Base-by-base conservation (phyloP, 2,329 filamentous ascomycete genomes). In the Arthrobotrys musiformis region DNA sequence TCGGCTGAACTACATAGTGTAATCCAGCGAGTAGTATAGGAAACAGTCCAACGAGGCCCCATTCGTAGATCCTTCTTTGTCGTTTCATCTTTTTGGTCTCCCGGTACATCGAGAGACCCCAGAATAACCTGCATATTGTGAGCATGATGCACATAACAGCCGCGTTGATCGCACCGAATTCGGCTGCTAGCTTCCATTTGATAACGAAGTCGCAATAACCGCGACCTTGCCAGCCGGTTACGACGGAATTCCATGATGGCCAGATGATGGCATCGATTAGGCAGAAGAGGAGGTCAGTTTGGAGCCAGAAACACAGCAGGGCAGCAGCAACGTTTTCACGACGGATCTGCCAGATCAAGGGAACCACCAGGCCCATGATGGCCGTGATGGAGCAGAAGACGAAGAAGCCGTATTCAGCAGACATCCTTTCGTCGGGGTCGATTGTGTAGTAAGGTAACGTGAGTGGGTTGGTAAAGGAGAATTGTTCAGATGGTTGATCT, bases 191-290 rank as follows among this genome's bases (percentile, higher is more conserved):
- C 73, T 87, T 85, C 35, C 92, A 80, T 78, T 90, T 89, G 66
- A 86, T 85, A 79, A 91, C 86, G 58, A 92, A 83, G 81, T 92
- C 90, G 82, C 90, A 92, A 72, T 90, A 86, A 1, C 86, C 86
- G 4, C 82, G 81, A 3, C 90, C 90, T 72, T 86, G 82, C 86
- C 86, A 92, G 86, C 78, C 72, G 2, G 48, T 68, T n/a, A 87
- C 89, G 4, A 83, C 81, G 11, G 87, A 80, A 79, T 90, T 84
- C 79, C 90, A 88, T 6, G 85, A 87, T 0, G 87, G 86, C 90
- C 90, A 92, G 76, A 91, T 86, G 60, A 90, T 81, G 1, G 89
- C 85, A 80, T 92, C 92, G 84, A 89, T 82, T 78, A 89, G 85
- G 79, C 86, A 87, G 81, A 87, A 85, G 64, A 89, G 69, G 80